Conservation (phyloP, 352 stramenopile species). For the Phytopythium delawarense region DNA sequence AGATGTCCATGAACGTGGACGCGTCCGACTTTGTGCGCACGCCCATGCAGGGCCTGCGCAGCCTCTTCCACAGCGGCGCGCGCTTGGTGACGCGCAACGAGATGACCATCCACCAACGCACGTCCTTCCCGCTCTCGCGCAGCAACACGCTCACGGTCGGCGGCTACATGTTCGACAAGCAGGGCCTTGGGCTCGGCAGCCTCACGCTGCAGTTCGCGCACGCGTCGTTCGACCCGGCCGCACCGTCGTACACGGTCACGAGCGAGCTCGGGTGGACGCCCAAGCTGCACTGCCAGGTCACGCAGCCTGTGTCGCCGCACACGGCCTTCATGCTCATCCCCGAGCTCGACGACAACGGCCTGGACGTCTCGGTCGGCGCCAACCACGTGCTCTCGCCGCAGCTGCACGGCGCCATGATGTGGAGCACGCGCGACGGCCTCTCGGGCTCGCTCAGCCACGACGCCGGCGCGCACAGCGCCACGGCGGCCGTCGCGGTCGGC, state of each 20-base stretch:
- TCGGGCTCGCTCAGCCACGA: constrained; percentile 60
- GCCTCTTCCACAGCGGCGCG: constrained; percentile 38
- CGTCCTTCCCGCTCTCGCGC: constrained; percentile 53
- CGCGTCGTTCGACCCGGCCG: constrained; percentile 56
- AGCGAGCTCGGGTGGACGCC: constrained; percentile 76
- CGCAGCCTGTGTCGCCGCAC: constrained; percentile 61
- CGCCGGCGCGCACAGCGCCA: constrained; percentile 31
- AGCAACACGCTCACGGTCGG: constrained; percentile 60
- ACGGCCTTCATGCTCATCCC: constrained; percentile 76
- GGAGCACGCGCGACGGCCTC: constrained; percentile 70
- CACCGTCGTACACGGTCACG: constrained; percentile 53
- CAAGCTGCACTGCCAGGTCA: constrained; percentile 72
- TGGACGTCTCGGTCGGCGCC: constrained; percentile 67
- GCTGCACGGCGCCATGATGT: constrained; percentile 77
- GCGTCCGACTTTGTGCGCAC: constrained; percentile 64
- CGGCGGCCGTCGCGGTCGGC: constrained; percentile 41
- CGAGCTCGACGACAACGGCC: constrained; percentile 61
- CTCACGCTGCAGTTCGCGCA: constrained; percentile 66
- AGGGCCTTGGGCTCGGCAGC: constrained; percentile 61
- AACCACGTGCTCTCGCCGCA: constrained; percentile 62
- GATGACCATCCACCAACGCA: constrained; percentile 81
- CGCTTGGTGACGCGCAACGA: constrained; percentile 59
- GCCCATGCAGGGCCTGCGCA: constrained; percentile 52
- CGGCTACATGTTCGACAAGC: constrained; percentile 83
- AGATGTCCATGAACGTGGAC: constrained; percentile 80